These are phyloP conservation scores for Aspergillus pseudoglaucus DNA, from an alignment of 2,329 filamentous ascomycete species.

Conservation along the genomic window DNA sequence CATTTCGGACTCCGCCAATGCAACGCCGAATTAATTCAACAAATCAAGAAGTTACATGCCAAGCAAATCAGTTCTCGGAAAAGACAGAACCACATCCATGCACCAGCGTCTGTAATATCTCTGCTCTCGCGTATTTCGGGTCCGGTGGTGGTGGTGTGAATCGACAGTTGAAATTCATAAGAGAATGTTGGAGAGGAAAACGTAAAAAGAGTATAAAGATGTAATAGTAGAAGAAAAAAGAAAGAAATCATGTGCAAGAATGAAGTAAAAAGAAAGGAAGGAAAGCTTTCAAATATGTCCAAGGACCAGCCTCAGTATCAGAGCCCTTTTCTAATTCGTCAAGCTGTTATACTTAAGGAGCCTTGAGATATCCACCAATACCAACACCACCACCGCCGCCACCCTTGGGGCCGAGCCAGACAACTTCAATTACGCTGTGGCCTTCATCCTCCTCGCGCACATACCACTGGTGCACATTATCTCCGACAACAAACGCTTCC, in stretches of 20 bases:
- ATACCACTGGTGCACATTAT: conserved; percentile 40
- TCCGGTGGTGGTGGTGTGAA: conserved; percentile 2
- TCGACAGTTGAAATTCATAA: conserved; percentile 5
- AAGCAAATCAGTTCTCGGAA: conserved; percentile 16
- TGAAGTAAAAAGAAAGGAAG: conserved; percentile 7
- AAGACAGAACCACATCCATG: conserved; percentile 10
- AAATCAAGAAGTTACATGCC: conserved; percentile 23
- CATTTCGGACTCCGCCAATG: conserved; percentile 29
- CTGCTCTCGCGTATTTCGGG: conserved; percentile 5
- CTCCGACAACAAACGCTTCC: conserved; percentile 34
- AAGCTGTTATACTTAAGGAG: conserved; percentile 13
- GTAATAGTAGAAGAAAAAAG: conserved; percentile 11
- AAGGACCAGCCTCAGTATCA: conserved; percentile 31
- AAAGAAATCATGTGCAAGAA: conserved; percentile 33
- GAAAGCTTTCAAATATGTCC: conserved; percentile 18
- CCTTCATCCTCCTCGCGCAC: conserved; percentile 33
- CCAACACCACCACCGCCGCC: conserved; percentile 31
- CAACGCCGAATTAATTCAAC: conserved; percentile 32
- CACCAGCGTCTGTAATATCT: conserved; percentile 1
- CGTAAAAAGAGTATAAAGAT: conserved; percentile 9
- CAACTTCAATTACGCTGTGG: conserved; percentile 39
- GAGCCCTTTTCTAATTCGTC: conserved; percentile 11
- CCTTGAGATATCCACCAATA: conserved; percentile 23
- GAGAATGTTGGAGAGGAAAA: background rate
- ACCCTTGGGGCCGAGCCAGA: conserved; percentile 37